Base-by-base conservation (phyloP, 257 asterid genomes). In the Lithospermum erythrorhizon region DNA sequence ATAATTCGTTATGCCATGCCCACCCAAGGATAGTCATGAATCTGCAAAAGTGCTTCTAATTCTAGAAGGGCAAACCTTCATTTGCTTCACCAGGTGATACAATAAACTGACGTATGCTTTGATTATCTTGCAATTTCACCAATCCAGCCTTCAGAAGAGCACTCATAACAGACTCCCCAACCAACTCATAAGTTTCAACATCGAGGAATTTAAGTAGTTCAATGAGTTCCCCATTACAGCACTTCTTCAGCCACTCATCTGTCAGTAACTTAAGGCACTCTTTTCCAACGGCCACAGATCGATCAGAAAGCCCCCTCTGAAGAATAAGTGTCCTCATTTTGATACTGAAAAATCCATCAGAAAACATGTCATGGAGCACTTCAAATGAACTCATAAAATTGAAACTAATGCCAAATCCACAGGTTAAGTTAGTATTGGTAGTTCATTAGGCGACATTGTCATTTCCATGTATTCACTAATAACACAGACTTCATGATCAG, bases 101-200 rank as follows among this genome's bases (percentile, higher is more conserved):
- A 18, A 76, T 59, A 75, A 75, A 86, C 61, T 73, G 80, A 66
- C 73, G 72, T 69, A 84, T 78, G 68, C 85, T 77, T 76, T 86
- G 87, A 65, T 73, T 81, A 72, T 85, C 83, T 24, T 84, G 81
- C 73, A 86, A 58, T 55, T 86, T 81, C 63, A 81, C 78, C 59
- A 81, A 61, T 62, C 87, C 95, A 63, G 70, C 95, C 77, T 79
- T 86, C 63, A 84, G 72, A 54, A 93, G 81, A 65, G 76, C 76
- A 63, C 70, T 63, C 79, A 86, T 76, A 61, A 83, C 97, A 41
- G 79, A 78, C 76, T 81, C 99, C 57, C 94, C 97, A 21, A 82
- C 90, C 53, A 73, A 75, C 76, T 93, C 98, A 76, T 91, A 91
- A 65, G 98, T 91, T 83, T 91, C 98, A 62, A 91, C 96, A 73